phyloP scores from a whole-genome alignment of 768 basidiomycete genomes.

The Serendipita vermifera region DNA sequence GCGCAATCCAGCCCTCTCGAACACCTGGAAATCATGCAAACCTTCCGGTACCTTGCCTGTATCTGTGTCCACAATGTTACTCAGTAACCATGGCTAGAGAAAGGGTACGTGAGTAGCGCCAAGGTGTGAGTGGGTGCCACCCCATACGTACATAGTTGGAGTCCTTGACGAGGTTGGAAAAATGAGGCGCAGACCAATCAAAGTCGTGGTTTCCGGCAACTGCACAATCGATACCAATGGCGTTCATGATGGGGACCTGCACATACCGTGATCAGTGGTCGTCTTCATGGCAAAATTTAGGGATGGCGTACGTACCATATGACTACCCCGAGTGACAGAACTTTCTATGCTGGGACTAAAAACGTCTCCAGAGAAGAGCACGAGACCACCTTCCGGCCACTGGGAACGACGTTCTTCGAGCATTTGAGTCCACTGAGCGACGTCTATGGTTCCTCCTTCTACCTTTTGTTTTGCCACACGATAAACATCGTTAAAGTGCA shows the following conservation, averaged over 20 bases:
- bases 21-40: slow-evolving; percentile 46
- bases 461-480: slow-evolving; percentile 66
- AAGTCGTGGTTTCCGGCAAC: slow-evolving; percentile 88
- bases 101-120: neutral
- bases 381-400: slow-evolving; percentile 59
- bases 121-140: neutral
- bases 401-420: slow-evolving; percentile 46
- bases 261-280: neutral
- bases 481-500: slow-evolving; percentile 74
- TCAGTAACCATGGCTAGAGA: slow-evolving; percentile 74
- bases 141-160: slow-evolving; percentile 54
- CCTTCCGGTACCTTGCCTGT: slow-evolving; percentile 51
- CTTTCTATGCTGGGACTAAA: slow-evolving; percentile 82
- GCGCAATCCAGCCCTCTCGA: slow-evolving; percentile 56
- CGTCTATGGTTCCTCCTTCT: slow-evolving; percentile 57
- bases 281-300: slow-evolving; percentile 11
- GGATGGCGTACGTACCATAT: slow-evolving; percentile 49
- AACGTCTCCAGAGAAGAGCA: slow-evolving; percentile 79
- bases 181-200: slow-evolving; percentile 54
- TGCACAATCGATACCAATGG: slow-evolving; percentile 63
- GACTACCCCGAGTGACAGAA: slow-evolving; percentile 76
- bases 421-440: slow-evolving; percentile 70
- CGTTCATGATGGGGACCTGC: slow-evolving; percentile 80
- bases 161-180: slow-evolving; percentile 44
- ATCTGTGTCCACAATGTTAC: slow-evolving; percentile 64